Percentiles rank a stretch among this genome's conserved stretches.
Evolutionary conservation across 2,329 filamentous ascomycete genomes (phyloP).

Genomic region (Trichoderma citrinoviride): DNA sequence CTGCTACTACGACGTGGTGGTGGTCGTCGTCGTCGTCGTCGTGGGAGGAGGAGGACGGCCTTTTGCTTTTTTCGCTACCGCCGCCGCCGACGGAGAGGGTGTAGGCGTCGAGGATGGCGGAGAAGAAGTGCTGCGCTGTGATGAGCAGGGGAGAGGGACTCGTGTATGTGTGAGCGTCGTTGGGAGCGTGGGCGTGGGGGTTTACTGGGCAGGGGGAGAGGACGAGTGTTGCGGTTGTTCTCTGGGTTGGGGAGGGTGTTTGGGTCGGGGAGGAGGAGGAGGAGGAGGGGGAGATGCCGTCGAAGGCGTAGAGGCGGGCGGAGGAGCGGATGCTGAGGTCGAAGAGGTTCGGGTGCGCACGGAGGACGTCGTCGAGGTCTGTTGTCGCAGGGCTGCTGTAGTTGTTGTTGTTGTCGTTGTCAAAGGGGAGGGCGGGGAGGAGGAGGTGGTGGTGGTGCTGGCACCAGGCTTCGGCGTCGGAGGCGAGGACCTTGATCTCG

Average conservation of each 20-base stretch:
- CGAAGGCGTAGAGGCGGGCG: not conserved
- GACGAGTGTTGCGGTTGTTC: not conserved
- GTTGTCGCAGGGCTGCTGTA: too few relatives aligned
- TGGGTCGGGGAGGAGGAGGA: too few relatives aligned
- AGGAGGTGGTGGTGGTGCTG: not conserved
- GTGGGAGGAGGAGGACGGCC: too few relatives aligned
- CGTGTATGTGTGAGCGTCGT: not conserved
- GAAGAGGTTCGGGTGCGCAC: not conserved
- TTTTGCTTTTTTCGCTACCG: too few relatives aligned
- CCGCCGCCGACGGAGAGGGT: not conserved
- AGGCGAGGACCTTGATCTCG: not conserved
- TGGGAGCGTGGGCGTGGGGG: not conserved
- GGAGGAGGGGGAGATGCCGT: not conserved
- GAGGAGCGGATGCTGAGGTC: not conserved
- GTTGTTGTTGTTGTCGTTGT: too few relatives aligned
- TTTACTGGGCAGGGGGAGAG: too few relatives aligned
- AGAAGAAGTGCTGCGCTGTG: constrained; percentile 2
- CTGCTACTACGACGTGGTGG: too few relatives aligned
- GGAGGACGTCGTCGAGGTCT: not conserved
- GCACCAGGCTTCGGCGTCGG: not conserved
- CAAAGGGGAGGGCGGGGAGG: not conserved
- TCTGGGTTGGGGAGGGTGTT: not conserved
- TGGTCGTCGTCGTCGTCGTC: too few relatives aligned
- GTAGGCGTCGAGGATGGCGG: not conserved
- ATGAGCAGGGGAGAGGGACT: not conserved